phyloP scores from a whole-genome alignment of 768 basidiomycete genomes.

The Glaciozyma martinii region DNA sequence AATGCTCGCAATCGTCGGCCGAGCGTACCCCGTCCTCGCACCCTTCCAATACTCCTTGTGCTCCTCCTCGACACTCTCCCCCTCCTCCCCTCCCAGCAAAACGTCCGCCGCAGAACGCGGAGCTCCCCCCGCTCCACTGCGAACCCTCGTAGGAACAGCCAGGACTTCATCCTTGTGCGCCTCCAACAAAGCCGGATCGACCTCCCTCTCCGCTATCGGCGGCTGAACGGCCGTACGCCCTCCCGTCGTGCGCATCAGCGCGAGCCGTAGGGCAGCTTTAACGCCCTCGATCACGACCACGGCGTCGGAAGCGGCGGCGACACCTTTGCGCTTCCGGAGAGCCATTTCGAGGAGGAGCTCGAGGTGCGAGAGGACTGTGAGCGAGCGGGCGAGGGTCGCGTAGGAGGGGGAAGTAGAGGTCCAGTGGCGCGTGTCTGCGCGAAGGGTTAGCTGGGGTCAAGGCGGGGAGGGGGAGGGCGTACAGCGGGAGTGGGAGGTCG shows the following conservation, averaged over 20 bases:
- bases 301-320: slow-evolving; percentile 60
- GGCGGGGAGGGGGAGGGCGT: slow-evolving; percentile 34
- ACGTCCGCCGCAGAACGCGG: not conserved
- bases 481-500: slow-evolving; percentile 61
- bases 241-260: slow-evolving; percentile 60
- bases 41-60: slow-evolving; percentile 32
- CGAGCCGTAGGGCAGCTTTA: slow-evolving; percentile 72
- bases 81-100: slow-evolving; percentile 4
- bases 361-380: slow-evolving; percentile 68
- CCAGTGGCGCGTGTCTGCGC: slow-evolving; percentile 90
- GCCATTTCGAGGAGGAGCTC: slow-evolving; percentile 87
- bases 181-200: slow-evolving; percentile 31
- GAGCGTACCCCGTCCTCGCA: slow-evolving; percentile 24
- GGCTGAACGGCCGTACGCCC: slow-evolving; percentile 49
- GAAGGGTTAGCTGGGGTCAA: slow-evolving; percentile 50
- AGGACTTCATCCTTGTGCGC: not conserved
- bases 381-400: slow-evolving; percentile 58
- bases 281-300: slow-evolving; percentile 67
- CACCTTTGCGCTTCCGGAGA: slow-evolving; percentile 54
- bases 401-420: slow-evolving; percentile 59
- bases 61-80: not conserved
- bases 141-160: no score
- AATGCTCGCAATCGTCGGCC: slow-evolving; percentile 31
- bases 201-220: slow-evolving; percentile 32
- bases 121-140: not conserved